Percentiles rank a stretch among this genome's conserved stretches.
Evolutionary conservation across 164 flowering plant genomes (phyloP).

Genomic region (Tetrastigma voinierianum): DNA sequence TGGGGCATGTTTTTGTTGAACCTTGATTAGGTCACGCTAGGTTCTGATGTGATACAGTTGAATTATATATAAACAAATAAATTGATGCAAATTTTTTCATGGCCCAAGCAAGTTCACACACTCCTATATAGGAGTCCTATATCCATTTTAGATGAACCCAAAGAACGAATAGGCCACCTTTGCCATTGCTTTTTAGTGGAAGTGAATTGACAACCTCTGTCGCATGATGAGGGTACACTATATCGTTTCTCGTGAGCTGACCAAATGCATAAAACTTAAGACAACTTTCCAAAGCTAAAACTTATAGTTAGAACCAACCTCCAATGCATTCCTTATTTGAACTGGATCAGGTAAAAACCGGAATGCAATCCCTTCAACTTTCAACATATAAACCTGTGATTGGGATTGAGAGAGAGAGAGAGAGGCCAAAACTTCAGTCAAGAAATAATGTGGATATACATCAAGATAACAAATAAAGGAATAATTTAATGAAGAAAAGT

Average conservation of each 20-base stretch:
- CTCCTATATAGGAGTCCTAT: no score
- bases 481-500: background rate
- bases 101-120: no score
- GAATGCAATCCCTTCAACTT: constrained; percentile 97
- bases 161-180: background rate
- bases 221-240: no score
- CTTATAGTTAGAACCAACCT: constrained; percentile 50
- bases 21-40: no score
- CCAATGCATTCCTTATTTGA: constrained; percentile 89
- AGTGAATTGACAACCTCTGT: background rate
- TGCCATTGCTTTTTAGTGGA: background rate
- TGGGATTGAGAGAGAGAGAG: background rate
- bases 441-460: background rate
- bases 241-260: background rate
- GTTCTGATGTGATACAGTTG: no score
- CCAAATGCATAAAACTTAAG: background rate
- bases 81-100: no score
- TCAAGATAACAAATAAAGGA: no score
- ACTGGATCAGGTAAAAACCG: constrained; percentile 96
- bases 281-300: no score
- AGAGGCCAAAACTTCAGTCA: background rate
- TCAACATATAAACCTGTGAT: constrained; percentile 82
- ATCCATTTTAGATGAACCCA: background rate
- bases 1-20: no score
- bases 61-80: no score